A percentile compares a stretch with the other conserved stretches of the same genome.
phyloP scores from a whole-genome alignment of 306 rosid genomes.

The Erythrophleum fordii region DNA sequence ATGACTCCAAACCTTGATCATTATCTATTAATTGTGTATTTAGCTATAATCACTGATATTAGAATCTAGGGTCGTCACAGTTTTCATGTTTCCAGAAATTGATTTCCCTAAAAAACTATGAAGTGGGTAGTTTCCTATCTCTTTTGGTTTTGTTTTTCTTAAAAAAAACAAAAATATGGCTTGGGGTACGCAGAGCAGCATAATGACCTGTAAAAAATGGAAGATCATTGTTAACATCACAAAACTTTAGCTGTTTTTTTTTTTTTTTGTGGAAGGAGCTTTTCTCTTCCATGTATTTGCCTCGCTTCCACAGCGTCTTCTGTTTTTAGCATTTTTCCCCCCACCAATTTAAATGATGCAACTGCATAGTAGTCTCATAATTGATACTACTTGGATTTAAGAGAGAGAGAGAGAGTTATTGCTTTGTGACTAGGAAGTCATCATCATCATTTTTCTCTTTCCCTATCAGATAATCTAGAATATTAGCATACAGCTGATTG shows the following conservation, averaged over 20 bases:
- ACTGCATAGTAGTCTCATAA: neutral
- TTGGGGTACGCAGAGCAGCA: neutral
- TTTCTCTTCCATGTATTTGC: neutral
- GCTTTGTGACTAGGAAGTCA: conserved; percentile 24
- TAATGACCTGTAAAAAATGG: neutral
- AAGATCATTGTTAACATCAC: neutral
- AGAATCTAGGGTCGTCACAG: too few relatives aligned
- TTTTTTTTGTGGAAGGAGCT: neutral
- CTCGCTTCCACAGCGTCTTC: neutral
- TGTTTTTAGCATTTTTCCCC: neutral
- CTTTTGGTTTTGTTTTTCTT: neutral
- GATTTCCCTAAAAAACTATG: neutral
- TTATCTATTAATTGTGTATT: neutral
- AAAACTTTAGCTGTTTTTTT: neutral
- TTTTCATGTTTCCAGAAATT: neutral
- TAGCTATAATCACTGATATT: too few relatives aligned
- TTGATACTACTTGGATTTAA: neutral
- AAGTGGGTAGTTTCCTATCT: neutral
- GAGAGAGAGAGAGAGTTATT: neutral
- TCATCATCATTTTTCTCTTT: neutral
- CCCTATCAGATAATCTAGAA: conserved; percentile 5
- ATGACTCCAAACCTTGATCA: too few relatives aligned
- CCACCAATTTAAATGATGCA: neutral
- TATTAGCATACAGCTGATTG: neutral
- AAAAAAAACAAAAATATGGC: too few relatives aligned